phyloP scores from a whole-genome alignment of 2,329 filamentous ascomycete species.

The Westerdykella ornata region DNA sequence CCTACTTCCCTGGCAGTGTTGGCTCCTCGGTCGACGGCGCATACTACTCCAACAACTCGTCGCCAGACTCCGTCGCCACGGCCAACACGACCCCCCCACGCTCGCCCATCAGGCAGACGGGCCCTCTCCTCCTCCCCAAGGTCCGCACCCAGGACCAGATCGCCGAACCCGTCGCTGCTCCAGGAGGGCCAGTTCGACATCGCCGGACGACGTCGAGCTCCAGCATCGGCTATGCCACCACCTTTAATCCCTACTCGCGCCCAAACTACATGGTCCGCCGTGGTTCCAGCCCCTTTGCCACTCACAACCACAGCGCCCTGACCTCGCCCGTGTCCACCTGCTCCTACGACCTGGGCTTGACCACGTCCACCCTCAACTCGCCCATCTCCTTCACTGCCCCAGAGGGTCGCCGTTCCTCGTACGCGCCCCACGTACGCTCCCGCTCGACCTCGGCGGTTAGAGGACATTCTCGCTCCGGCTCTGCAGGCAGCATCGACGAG shows the following conservation, averaged over 20 bases:
- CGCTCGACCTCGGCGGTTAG: slow-evolving; percentile 11
- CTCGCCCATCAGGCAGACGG: slow-evolving; percentile 70
- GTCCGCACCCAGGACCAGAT: slow-evolving; percentile 79
- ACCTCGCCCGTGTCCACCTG: slow-evolving; percentile 43
- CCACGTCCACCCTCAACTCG: slow-evolving; percentile 53
- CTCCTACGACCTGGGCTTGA: slow-evolving; percentile 34
- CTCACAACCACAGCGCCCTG: slow-evolving; percentile 33
- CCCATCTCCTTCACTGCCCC: slow-evolving; percentile 49
- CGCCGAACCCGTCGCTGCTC: slow-evolving; percentile 50
- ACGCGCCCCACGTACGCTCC: slow-evolving; percentile 40
- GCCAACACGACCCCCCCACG: slow-evolving; percentile 62
- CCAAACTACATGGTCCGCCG: slow-evolving; percentile 42
- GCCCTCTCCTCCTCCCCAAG: slow-evolving; percentile 74
- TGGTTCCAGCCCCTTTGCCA: slow-evolving; percentile 42
- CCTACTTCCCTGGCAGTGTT: slow-evolving; percentile 37
- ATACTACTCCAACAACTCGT: slow-evolving; percentile 59
- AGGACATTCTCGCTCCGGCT: slow-evolving; percentile 51
- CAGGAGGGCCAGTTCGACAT: slow-evolving; percentile 50
- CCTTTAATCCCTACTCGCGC: slow-evolving; percentile 47
- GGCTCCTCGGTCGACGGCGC: slow-evolving; percentile 52
- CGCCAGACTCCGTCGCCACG: slow-evolving; percentile 62
- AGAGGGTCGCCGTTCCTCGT: slow-evolving; percentile 32
- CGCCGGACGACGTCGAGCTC: slow-evolving; percentile 50
- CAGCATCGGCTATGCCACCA: slow-evolving; percentile 30
- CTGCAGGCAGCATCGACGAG: slow-evolving; percentile 62